These are phyloP conservation scores for Amanita molliuscula DNA, from an alignment of 768 basidiomycete species.

Conservation along the genomic window DNA sequence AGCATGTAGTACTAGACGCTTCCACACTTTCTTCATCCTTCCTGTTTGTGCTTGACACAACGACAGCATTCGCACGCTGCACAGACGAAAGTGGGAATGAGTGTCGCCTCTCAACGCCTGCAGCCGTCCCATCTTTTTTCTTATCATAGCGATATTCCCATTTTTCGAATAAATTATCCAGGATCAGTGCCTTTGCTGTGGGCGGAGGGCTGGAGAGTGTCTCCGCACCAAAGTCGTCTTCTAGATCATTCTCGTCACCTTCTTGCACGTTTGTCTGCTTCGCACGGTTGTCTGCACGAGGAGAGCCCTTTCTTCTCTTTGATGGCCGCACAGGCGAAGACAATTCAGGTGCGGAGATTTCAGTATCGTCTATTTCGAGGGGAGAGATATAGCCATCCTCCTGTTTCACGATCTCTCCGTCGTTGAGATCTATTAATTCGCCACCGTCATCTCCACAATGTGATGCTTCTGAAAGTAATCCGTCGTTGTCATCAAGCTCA, in stretches of 20 bases:
- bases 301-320: conserved; percentile 8
- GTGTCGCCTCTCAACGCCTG: conserved; percentile 3
- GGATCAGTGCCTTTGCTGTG: conserved; percentile 7
- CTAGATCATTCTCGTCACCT: conserved; percentile 8
- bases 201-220: conserved; percentile 37
- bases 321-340: conserved; percentile 45
- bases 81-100: conserved; percentile 1
- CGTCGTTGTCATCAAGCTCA: conserved; percentile 18
- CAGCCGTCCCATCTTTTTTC: background rate
- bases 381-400: conserved; percentile 85
- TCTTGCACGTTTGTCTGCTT: conserved; percentile 10
- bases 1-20: background rate
- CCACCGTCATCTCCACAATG: conserved; percentile 16
- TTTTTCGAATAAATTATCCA: background rate
- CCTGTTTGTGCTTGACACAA: background rate
- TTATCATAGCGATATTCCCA: background rate
- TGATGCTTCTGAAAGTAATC: conserved; percentile 12
- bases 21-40: background rate
- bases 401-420: conserved; percentile 40
- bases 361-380: conserved; percentile 40
- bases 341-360: conserved; percentile 40
- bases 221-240: conserved; percentile 44
- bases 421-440: conserved; percentile 21
- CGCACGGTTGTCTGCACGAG: background rate
- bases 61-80: conserved; percentile 6